phyloP scores from a whole-genome alignment of 805 yeast genomes.

The Teunomyces tritomae region DNA sequence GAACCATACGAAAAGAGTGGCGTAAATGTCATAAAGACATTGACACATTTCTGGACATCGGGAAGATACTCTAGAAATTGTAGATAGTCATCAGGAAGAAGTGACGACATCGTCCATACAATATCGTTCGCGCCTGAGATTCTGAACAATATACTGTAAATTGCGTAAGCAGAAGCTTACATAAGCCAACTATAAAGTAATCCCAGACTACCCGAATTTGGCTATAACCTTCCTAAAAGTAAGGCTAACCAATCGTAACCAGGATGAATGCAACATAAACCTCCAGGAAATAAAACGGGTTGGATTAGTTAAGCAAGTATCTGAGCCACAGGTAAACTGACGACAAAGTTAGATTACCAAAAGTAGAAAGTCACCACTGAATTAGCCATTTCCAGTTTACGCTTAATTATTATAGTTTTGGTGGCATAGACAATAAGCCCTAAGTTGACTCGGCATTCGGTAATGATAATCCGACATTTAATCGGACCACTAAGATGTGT shows the following conservation, averaged over 20 bases:
- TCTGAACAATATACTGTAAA: background rate
- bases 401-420: background rate
- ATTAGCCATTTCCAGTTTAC: background rate
- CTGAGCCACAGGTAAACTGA: background rate
- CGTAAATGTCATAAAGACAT: conserved; percentile 70
- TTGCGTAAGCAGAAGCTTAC: background rate
- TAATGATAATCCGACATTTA: background rate
- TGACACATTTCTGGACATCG: conserved; percentile 52
- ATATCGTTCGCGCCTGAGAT: background rate
- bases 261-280: background rate
- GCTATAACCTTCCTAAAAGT: background rate
- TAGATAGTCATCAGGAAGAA: conserved; percentile 19
- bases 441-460: background rate
- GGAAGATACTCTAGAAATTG: conserved; percentile 26
- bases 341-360: background rate
- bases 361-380: background rate
- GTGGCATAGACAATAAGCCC: no score
- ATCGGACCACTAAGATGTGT: background rate
- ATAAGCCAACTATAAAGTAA: background rate
- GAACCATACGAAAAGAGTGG: conserved; percentile 88
- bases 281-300: background rate
- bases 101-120: conserved; percentile 6
- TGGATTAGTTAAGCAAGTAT: background rate
- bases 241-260: background rate
- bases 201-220: no score